Percentiles rank a stretch among this genome's conserved stretches.
phyloP scores from a whole-genome alignment of 495 filamentous ascomycete species.

The Xylaria castorea region DNA sequence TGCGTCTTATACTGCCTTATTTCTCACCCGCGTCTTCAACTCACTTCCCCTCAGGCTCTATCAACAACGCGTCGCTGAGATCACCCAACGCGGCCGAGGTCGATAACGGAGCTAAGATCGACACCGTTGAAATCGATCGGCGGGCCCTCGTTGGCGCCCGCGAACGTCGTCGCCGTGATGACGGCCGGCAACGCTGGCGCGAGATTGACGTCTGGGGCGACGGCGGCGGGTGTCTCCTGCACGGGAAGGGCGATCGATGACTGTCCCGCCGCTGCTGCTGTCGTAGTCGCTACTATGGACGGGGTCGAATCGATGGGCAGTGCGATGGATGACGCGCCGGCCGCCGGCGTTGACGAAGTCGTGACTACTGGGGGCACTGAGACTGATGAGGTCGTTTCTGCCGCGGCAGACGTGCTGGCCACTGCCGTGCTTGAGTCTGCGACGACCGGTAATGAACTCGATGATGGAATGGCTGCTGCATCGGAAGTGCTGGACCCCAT shows the following conservation, averaged over 20 bases:
- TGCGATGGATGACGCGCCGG: slow-evolving; percentile 25
- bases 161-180: slow-evolving; percentile 30
- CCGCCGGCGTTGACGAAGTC: slow-evolving; percentile 18
- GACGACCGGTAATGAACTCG: slow-evolving; percentile 3
- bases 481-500: not conserved
- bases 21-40: not conserved
- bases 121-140: slow-evolving; percentile 43
- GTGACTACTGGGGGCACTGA: not conserved
- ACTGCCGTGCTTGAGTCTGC: slow-evolving; percentile 9
- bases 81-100: slow-evolving; percentile 35
- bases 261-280: slow-evolving; percentile 27
- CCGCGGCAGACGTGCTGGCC: not conserved
- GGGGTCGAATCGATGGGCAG: not conserved
- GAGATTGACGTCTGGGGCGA: slow-evolving; percentile 29
- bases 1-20: not conserved
- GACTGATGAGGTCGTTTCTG: not conserved
- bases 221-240: slow-evolving; percentile 26
- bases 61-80: not conserved
- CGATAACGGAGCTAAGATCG: slow-evolving; percentile 38
- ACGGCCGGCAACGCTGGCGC: slow-evolving; percentile 20
- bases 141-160: slow-evolving; percentile 31
- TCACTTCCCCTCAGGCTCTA: not conserved
- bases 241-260: slow-evolving; percentile 30
- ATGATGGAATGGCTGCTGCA: not conserved
- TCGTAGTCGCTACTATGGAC: slow-evolving; percentile 21